Percentiles rank a stretch among this genome's conserved stretches.
Evolutionary conservation across 805 yeast genomes (phyloP).

Genomic region (Ogataea thermomethanolica): DNA sequence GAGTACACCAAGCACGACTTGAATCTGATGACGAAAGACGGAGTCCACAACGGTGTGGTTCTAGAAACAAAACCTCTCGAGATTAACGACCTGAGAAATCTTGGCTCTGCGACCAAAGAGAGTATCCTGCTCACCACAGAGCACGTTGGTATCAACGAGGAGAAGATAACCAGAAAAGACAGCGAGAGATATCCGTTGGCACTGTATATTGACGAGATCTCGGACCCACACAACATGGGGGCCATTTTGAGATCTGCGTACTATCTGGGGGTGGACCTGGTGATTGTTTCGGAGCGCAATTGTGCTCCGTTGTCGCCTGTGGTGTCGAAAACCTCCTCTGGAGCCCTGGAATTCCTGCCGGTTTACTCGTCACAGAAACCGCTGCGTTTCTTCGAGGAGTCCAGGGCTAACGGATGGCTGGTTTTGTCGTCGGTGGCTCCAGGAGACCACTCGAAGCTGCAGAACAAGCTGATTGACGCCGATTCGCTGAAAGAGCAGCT

Average conservation of each 20-base stretch:
- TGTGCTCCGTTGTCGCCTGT: slow-evolving; percentile 75
- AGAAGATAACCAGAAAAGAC: neutral
- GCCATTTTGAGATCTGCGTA: slow-evolving; percentile 78
- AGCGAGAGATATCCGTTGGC: slow-evolving; percentile 56
- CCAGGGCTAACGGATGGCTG: slow-evolving; percentile 63
- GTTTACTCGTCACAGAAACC: slow-evolving; percentile 59
- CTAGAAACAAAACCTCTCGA: slow-evolving; percentile 58
- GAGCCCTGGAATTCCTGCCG: slow-evolving; percentile 73
- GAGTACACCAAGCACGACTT: slow-evolving; percentile 45
- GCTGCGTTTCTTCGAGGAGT: slow-evolving; percentile 54
- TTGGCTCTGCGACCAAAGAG: slow-evolving; percentile 19
- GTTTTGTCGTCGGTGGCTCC: slow-evolving; percentile 59
- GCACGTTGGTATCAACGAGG: slow-evolving; percentile 8
- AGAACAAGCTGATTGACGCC: slow-evolving; percentile 32
- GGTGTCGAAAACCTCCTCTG: slow-evolving; percentile 78
- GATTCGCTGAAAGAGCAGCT: slow-evolving; percentile 44
- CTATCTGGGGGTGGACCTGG: slow-evolving; percentile 78
- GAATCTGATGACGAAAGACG: slow-evolving; percentile 58
- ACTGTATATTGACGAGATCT: slow-evolving; percentile 69
- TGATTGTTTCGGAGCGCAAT: slow-evolving; percentile 64
- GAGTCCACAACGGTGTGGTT: slow-evolving; percentile 79
- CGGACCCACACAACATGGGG: slow-evolving; percentile 87
- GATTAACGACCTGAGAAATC: slow-evolving; percentile 28
- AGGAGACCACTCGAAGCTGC: slow-evolving; percentile 20
- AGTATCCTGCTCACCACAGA: slow-evolving; percentile 20